These are phyloP conservation scores for Candida piceae DNA, from an alignment of 805 yeast species.

Conservation along the genomic window DNA sequence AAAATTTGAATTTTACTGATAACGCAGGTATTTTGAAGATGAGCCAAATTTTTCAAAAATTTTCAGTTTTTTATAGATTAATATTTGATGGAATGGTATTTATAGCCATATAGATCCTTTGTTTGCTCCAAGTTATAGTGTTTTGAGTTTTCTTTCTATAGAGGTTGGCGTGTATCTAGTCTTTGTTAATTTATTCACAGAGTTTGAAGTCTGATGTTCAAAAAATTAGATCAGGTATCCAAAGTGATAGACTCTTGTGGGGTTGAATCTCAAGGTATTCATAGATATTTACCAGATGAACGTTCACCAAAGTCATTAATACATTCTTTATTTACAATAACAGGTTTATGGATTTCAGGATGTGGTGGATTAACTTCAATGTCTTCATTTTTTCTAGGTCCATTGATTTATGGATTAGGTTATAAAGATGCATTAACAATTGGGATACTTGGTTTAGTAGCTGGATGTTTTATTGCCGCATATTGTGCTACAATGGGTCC, in stretches of 20 bases:
- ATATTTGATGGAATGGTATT: too few species aligned
- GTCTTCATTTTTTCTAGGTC: slow-evolving; percentile 78
- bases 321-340: slow-evolving; percentile 36
- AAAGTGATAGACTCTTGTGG: slow-evolving; percentile 46
- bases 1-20: too few species aligned
- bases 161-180: too few species aligned
- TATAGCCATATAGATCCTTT: too few species aligned
- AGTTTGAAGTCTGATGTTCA: slow-evolving; percentile 1
- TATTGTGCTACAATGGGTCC: slow-evolving; percentile 88
- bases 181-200: too few species aligned
- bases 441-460: slow-evolving; percentile 56
- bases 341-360: slow-evolving; percentile 80
- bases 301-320: slow-evolving; percentile 17
- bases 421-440: slow-evolving; percentile 57
- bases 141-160: too few species aligned
- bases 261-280: slow-evolving; percentile 77
- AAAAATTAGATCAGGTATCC: slow-evolving; percentile 19
- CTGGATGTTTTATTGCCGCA: slow-evolving; percentile 77
- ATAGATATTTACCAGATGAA: slow-evolving; percentile 64
- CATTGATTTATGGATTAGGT: slow-evolving; percentile 64
- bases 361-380: slow-evolving; percentile 86
- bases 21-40: too few species aligned
- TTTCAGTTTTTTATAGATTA: too few species aligned
- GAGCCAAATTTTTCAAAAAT: too few species aligned
- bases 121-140: too few species aligned